phyloP scores from a whole-genome alignment of 768 basidiomycete species.

The Pulveroboletus frians region DNA sequence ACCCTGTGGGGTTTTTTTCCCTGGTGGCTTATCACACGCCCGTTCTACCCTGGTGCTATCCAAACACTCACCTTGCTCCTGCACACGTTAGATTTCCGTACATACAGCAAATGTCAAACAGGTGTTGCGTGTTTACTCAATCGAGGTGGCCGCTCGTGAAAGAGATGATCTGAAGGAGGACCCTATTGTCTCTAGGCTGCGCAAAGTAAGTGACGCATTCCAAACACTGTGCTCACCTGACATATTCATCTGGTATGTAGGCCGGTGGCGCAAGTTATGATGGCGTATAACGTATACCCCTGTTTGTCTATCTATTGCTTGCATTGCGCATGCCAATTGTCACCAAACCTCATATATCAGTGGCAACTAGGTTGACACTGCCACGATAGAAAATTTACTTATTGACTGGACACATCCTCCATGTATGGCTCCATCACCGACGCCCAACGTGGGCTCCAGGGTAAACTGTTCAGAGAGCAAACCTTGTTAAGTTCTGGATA shows the following conservation, averaged over 20 bases:
- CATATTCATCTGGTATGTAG: conserved; percentile 34
- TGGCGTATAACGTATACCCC: conserved; percentile 49
- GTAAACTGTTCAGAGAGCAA: conserved; percentile 25
- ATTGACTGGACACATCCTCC: neutral
- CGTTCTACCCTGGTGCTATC: conserved; percentile 22
- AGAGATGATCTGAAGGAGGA: conserved; percentile 84
- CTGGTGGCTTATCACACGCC: conserved; percentile 20
- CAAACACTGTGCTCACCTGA: conserved; percentile 9
- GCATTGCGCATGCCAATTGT: conserved; percentile 10
- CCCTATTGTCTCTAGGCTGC: conserved; percentile 72
- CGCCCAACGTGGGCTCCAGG: neutral
- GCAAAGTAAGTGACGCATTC: conserved; percentile 56
- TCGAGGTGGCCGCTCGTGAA: conserved; percentile 83
- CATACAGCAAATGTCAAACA: conserved; percentile 85
- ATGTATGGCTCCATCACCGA: neutral
- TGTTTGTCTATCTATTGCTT: conserved; percentile 10
- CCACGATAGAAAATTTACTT: conserved; percentile 2
- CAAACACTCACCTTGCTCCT: conserved; percentile 27
- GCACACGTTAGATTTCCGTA: conserved; percentile 70
- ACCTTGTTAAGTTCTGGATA: conserved; percentile 54
- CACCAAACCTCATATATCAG: conserved; percentile 20
- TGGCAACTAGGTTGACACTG: conserved; percentile 22
- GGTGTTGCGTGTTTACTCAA: conserved; percentile 71
- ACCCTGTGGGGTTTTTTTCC: conserved; percentile 6
- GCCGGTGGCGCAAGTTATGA: conserved; percentile 89